phyloP scores from a whole-genome alignment of 306 rosid species.

The Nissolia schottii region DNA sequence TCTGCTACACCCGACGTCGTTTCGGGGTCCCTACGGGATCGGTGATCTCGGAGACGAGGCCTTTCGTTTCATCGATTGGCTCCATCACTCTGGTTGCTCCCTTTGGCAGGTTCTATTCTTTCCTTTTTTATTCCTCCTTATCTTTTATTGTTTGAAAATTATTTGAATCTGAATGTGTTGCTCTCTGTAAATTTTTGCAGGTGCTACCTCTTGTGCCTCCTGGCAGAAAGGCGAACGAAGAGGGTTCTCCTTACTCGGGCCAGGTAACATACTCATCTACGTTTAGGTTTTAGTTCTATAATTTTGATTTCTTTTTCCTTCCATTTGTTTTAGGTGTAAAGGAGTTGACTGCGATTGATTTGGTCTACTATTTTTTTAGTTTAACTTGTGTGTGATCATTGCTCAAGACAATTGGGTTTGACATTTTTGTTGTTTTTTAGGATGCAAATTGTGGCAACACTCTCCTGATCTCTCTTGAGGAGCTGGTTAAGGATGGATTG shows the following conservation, averaged over 20 bases:
- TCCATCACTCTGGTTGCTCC: conserved; percentile 67
- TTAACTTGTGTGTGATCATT: neutral
- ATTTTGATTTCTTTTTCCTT: neutral
- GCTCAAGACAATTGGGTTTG: neutral
- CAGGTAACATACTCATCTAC: conserved; percentile 8
- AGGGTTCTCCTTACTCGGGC: conserved; percentile 64
- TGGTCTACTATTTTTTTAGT: neutral
- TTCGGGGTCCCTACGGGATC: conserved; percentile 75
- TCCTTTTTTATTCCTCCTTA: neutral
- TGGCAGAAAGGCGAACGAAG: conserved; percentile 80
- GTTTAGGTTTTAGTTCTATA: neutral
- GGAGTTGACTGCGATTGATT: neutral
- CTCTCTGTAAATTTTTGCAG: conserved; percentile 29
- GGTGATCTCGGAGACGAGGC: conserved; percentile 89
- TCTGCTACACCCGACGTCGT: conserved; percentile 87
- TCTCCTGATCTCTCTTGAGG: conserved; percentile 81
- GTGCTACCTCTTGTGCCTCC: conserved; percentile 98
- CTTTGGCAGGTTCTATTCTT: conserved; percentile 75
- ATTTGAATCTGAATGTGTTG: neutral
- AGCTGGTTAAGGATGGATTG: conserved; percentile 89
- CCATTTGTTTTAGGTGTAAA: neutral
- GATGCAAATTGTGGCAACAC: conserved; percentile 98
- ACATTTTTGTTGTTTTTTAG: conserved; percentile 38
- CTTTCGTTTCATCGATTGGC: conserved; percentile 82
- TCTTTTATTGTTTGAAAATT: neutral